Base-by-base conservation (phyloP, 345 rosid species). In the Raphanus sativus region DNA sequence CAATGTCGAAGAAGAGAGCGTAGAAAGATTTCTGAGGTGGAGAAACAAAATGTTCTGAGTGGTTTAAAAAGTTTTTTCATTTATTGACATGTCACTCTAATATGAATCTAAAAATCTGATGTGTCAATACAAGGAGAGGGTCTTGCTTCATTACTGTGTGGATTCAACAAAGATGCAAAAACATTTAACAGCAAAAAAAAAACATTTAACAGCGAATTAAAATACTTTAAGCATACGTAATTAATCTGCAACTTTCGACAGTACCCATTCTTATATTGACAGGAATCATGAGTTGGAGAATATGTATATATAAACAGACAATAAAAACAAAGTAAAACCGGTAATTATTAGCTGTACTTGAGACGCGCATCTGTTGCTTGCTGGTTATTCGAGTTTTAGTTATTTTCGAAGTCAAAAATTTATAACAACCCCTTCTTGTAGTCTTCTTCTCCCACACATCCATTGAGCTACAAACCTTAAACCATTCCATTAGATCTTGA, bases 391-490 rank as follows among this genome's bases (percentile, higher is more conserved):
- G 38, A 63, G 16, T 25, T 71, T 59, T 8, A 59, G 56, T 25
- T 59, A 38, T 71, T 71, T 38, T 59, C 13, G 8, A 54, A 58
- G 61, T 77, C 75, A 77, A 71, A 32, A 40, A 6, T 21, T 24
- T 56, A 29, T 21, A 71, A 58, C 59, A 63, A 76, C 63, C 25
- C 75, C 25, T 11, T 40, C 15, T 28, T 6, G 38, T 17, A 45
- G 42, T 17, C 29, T 2, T 61, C 12, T 30, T 68, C 60, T 26
- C 25, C 28, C 62, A 16, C 33, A 0, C 29, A 1, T 28, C 26
- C 36, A 30, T 30, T 30, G 16, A 67, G 12, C 8, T 29, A 75
- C 28, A 75, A 67, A 45, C 62, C 74, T 65, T 69, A 52, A 52
- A 11, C 4, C 40, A 24, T 21, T 52, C 69, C 42, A 62, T 38